These are phyloP conservation scores for Chenopodium formosanum DNA, from an alignment of 148 eudicot genomes.

Conservation along the genomic window DNA sequence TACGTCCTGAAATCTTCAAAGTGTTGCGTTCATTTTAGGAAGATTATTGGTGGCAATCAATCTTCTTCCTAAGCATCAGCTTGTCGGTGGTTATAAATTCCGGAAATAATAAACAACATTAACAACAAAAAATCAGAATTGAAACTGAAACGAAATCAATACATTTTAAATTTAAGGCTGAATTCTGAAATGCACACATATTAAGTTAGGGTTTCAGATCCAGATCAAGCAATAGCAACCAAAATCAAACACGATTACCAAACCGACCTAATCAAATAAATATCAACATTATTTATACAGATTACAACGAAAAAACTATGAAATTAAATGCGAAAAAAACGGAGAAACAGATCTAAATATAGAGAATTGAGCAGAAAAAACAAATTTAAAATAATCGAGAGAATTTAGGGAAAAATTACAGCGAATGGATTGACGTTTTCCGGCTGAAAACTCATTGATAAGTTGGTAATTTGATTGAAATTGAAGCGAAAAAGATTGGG, in stretches of 20 bases:
- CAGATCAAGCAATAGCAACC: slow-evolving; percentile 18
- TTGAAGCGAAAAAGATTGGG: slow-evolving; percentile 3
- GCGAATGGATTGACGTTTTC: slow-evolving; percentile 87
- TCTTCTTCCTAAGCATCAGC: neutral
- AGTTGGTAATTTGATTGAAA: slow-evolving; percentile 4
- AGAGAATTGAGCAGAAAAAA: neutral
- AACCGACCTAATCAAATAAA: slow-evolving; percentile 1
- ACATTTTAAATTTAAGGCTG: neutral
- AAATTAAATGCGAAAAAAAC: slow-evolving; percentile 3
- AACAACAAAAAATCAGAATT: too few species aligned
- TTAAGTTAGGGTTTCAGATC: slow-evolving; percentile 27
- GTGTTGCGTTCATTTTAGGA: neutral
- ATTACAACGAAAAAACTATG: neutral
- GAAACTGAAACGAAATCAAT: neutral
- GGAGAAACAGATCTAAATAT: slow-evolving; percentile 21
- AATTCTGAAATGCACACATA: neutral
- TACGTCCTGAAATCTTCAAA: neutral
- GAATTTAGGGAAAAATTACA: slow-evolving; percentile 42
- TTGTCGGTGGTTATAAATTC: neutral
- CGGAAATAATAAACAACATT: neutral
- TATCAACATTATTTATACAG: slow-evolving; percentile 4
- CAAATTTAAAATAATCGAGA: slow-evolving; percentile 9
- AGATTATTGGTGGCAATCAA: neutral
- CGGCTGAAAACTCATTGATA: slow-evolving; percentile 51
- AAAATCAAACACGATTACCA: neutral